Evolutionary conservation across 345 rosid genomes (phyloP), one percentile per base, ranked within the genome.

Genomic region (Bruguiera gymnorhiza): DNA sequence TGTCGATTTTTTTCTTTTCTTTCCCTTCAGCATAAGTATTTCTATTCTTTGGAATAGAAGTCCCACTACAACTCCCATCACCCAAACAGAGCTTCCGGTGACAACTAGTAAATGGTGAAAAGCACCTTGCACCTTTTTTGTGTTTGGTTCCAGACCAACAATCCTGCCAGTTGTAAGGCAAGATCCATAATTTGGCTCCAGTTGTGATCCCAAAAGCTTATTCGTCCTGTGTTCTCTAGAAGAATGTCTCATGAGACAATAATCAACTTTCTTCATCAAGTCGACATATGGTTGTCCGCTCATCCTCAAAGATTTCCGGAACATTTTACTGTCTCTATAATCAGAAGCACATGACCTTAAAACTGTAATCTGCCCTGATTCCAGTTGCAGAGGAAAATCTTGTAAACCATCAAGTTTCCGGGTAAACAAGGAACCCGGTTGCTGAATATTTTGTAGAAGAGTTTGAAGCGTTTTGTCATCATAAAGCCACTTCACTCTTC

Each of bases 371-470:
- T 58, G 64, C 68, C 34, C 58, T 6, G 73, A 26, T 36, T 51
- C 81, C 50, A 57, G 37, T 48, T 78, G 79, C 76, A 66, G 66
- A 78, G 74, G 80, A 43, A 62, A 46, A 16, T 78, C 75, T 51
- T 46, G 84, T 67, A 78, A 56, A 67, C 81, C 81, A 23, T 66
- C 48, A 51, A 69, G 21, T 83, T 81, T 80, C 61, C 83, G 72
- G 11, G 86, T 73, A 6, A 81, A 66, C 61, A 82, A 67, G 50
- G 75, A 75, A 73, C 68, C 64, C 11, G 83, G 80, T 80, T 84
- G 77, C 72, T 75, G 65, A 6, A 80, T 78, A 75, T 81, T 72
- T 77, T 75, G 78, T 58, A 73, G 72, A n/a, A 68, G 62, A 52
- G 32, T 68, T 66, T 16, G 72, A 63, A 70, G 71, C 68, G 66